A percentile compares a stretch with the other conserved stretches of the same genome.
These are phyloP conservation scores for Cercospora sp. DNA, from an alignment of 2,329 filamentous ascomycete genomes.

Conservation along the genomic window DNA sequence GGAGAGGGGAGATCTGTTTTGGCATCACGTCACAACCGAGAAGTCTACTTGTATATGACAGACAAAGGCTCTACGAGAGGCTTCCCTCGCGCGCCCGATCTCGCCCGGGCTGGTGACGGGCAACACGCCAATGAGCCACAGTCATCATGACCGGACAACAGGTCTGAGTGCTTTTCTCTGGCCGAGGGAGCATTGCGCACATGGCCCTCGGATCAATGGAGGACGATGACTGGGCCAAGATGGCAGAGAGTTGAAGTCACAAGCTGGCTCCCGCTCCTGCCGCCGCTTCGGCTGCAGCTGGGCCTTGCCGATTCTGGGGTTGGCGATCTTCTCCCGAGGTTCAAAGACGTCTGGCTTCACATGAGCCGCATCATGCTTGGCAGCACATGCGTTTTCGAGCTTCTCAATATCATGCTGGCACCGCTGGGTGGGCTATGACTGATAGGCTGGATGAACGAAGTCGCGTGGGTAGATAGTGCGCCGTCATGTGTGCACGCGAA, in stretches of 20 bases:
- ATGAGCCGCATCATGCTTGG: slow-evolving; percentile 12
- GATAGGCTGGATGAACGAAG: not conserved
- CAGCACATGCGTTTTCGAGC: not conserved
- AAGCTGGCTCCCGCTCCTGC: slow-evolving; percentile 20
- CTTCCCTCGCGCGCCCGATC: slow-evolving; percentile 20
- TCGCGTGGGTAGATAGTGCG: not conserved
- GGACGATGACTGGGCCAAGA: slow-evolving; percentile 21
- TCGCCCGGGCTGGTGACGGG: slow-evolving; percentile 21
- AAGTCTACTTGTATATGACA: slow-evolving; percentile 17
- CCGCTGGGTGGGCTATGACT: not conserved
- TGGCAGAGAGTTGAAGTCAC: slow-evolving; percentile 20
- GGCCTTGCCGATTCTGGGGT: slow-evolving; percentile 13
- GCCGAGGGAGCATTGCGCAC: slow-evolving; percentile 15
- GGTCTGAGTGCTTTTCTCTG: slow-evolving; percentile 5
- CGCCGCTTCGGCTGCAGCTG: slow-evolving; percentile 11
- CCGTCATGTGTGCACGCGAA: not conserved
- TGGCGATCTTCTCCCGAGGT: slow-evolving; percentile 21
- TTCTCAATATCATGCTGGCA: not conserved
- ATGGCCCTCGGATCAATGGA: slow-evolving; percentile 31
- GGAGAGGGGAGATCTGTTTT: slow-evolving; percentile 23
- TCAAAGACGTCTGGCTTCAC: slow-evolving; percentile 10
- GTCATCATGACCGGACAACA: slow-evolving; percentile 11
- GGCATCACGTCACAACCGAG: slow-evolving; percentile 24
- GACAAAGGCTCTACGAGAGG: slow-evolving; percentile 11
- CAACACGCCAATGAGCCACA: slow-evolving; percentile 14